These are phyloP conservation scores for Mallotus nudiflorus DNA, from an alignment of 345 rosid species.

Conservation along the genomic window DNA sequence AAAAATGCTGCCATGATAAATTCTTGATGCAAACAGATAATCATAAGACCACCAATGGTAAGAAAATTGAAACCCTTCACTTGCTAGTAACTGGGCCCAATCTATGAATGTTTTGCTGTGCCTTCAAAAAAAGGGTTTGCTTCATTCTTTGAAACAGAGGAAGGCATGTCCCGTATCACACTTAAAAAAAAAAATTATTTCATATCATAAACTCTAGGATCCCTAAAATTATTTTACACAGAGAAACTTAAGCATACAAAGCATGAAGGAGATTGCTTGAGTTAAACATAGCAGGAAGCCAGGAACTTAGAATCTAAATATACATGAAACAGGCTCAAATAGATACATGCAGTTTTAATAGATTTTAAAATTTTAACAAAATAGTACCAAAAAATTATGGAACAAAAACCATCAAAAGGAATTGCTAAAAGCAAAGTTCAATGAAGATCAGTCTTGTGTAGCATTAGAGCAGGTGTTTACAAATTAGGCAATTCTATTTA, in stretches of 20 bases:
- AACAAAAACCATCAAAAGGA: background rate
- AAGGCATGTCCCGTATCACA: too few species aligned
- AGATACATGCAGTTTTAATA: background rate
- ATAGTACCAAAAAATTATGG: background rate
- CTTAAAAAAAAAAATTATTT: too few species aligned
- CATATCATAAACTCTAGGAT: too few species aligned
- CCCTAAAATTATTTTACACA: too few species aligned
- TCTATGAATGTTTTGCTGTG: too few species aligned
- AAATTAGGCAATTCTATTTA: constrained; percentile 9
- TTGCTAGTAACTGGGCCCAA: too few species aligned
- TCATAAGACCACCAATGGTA: background rate
- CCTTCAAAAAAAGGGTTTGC: too few species aligned
- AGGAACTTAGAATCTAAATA: background rate
- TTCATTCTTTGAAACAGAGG: too few species aligned
- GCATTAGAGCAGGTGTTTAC: background rate
- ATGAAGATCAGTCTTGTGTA: background rate
- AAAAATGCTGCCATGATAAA: constrained; percentile 16
- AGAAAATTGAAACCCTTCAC: background rate
- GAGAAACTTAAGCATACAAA: too few species aligned
- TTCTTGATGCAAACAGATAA: background rate
- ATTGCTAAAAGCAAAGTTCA: background rate
- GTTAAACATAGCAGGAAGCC: background rate
- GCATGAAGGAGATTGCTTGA: too few species aligned
- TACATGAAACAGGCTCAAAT: background rate
- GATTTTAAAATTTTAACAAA: background rate